A percentile compares a stretch with the other conserved stretches of the same genome.
phyloP scores from a whole-genome alignment of 2,329 filamentous ascomycete genomes.

The Hypoxylon sp. region DNA sequence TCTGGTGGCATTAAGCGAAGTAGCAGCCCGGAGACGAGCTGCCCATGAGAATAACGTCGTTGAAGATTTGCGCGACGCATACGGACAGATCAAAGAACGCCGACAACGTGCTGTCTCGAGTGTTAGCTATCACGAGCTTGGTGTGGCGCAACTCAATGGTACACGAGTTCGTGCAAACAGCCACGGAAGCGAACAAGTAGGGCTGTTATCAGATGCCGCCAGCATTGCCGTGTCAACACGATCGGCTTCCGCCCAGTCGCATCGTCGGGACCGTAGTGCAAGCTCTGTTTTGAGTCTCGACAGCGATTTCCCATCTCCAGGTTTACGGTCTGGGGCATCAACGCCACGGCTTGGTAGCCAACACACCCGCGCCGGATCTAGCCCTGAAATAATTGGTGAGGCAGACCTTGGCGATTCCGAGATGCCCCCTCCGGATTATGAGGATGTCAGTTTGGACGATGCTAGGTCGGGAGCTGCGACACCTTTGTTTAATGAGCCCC shows the following conservation, averaged over 20 bases:
- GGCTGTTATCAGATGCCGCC: slow-evolving; percentile 79
- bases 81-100: slow-evolving; percentile 69
- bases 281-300: slow-evolving; percentile 71
- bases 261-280: slow-evolving; percentile 64
- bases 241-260: slow-evolving; percentile 52
- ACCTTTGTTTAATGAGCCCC: slow-evolving; percentile 62
- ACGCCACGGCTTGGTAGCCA: slow-evolving; percentile 57
- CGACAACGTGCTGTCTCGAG: slow-evolving; percentile 79
- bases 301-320: slow-evolving; percentile 59
- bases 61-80: slow-evolving; percentile 70
- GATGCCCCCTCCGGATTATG: slow-evolving; percentile 70
- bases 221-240: slow-evolving; percentile 64
- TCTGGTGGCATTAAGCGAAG: slow-evolving; percentile 74
- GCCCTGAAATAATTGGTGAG: slow-evolving; percentile 66
- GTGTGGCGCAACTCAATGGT: slow-evolving; percentile 82
- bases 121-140: slow-evolving; percentile 82
- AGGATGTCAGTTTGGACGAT: slow-evolving; percentile 63
- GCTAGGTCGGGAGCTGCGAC: slow-evolving; percentile 58
- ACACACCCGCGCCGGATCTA: slow-evolving; percentile 63
- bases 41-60: slow-evolving; percentile 67
- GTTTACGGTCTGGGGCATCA: slow-evolving; percentile 60
- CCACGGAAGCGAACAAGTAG: slow-evolving; percentile 78
- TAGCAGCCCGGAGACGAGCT: slow-evolving; percentile 71
- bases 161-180: slow-evolving; percentile 81
- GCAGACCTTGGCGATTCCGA: slow-evolving; percentile 63